phyloP scores from a whole-genome alignment of 352 stramenopile species.

The Phytopythium aichiense region DNA sequence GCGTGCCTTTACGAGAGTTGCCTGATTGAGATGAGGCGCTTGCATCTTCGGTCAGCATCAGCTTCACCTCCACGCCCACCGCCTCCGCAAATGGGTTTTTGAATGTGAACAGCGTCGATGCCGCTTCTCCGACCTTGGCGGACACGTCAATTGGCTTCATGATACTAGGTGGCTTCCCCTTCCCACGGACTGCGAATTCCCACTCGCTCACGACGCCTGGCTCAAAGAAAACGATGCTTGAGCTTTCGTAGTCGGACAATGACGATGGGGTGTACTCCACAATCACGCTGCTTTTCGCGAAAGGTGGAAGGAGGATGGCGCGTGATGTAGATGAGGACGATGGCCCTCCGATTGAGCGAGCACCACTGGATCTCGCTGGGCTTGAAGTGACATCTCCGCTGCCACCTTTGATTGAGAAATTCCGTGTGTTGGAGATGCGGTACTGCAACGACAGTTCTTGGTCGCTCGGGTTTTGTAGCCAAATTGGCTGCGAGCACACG shows the following conservation, averaged over 20 bases:
- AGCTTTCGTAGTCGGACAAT: constrained; percentile 72
- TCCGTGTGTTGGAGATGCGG: constrained; percentile 72
- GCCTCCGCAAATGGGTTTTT: constrained; percentile 89
- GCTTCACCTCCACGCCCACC: constrained; percentile 76
- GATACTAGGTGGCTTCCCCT: constrained; percentile 79
- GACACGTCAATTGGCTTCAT: constrained; percentile 82
- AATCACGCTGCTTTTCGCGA: constrained; percentile 56
- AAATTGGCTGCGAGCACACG: constrained; percentile 63
- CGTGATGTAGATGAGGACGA: background rate
- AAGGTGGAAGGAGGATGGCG: constrained; percentile 52
- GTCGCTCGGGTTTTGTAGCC: constrained; percentile 89
- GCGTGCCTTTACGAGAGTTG: background rate
- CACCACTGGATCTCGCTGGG: background rate
- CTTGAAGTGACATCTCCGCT: background rate
- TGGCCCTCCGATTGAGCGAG: constrained; percentile 6
- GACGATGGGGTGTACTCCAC: constrained; percentile 91
- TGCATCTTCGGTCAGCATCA: constrained; percentile 28
- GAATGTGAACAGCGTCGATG: constrained; percentile 88
- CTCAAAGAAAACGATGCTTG: constrained; percentile 70
- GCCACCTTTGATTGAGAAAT: constrained; percentile 81
- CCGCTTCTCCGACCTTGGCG: constrained; percentile 73
- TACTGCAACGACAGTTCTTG: constrained; percentile 72
- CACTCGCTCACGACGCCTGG: constrained; percentile 84
- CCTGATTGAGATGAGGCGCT: constrained; percentile 2
- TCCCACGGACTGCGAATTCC: constrained; percentile 80